These are phyloP conservation scores for Didymella glomerata DNA, from an alignment of 2,329 filamentous ascomycete genomes.

Conservation along the genomic window DNA sequence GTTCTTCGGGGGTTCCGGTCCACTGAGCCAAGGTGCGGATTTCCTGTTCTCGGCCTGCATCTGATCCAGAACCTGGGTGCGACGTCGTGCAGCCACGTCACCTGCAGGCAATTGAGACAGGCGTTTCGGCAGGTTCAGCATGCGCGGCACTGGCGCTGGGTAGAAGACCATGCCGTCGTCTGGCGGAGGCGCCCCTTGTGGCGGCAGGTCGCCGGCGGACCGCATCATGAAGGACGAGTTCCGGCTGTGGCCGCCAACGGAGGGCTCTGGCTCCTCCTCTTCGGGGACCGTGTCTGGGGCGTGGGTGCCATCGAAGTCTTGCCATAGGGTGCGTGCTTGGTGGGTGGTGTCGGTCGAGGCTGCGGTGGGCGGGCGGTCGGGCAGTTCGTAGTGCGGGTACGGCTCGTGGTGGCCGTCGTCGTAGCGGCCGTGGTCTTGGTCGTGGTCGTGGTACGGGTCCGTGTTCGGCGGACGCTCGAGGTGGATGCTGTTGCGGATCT, in stretches of 20 bases:
- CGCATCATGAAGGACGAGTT: slow-evolving; percentile 58
- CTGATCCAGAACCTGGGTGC: slow-evolving; percentile 74
- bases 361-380: slow-evolving; percentile 60
- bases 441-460: slow-evolving; percentile 4
- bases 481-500: slow-evolving; percentile 34
- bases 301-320: slow-evolving; percentile 83
- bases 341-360: slow-evolving; percentile 70
- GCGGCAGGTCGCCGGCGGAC: slow-evolving; percentile 29
- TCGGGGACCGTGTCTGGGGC: slow-evolving; percentile 62
- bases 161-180: slow-evolving; percentile 91
- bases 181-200: slow-evolving; percentile 59
- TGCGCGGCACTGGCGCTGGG: slow-evolving; percentile 89
- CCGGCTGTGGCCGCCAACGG: slow-evolving; percentile 36
- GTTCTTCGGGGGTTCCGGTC: slow-evolving; percentile 26
- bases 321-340: slow-evolving; percentile 72
- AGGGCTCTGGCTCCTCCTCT: slow-evolving; percentile 35
- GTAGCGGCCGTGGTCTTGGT: slow-evolving; percentile 8
- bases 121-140: slow-evolving; percentile 90
- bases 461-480: slow-evolving; percentile 15
- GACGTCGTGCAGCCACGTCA: slow-evolving; percentile 71
- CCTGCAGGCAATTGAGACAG: slow-evolving; percentile 77
- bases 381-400: slow-evolving; percentile 35
- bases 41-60: slow-evolving; percentile 65
- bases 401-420: slow-evolving; percentile 6
- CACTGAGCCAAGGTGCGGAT: slow-evolving; percentile 52